Percentiles rank a stretch among this genome's conserved stretches.
Evolutionary conservation across 129 eudicot genomes (phyloP).

Genomic region (Pulicaria dysenterica): DNA sequence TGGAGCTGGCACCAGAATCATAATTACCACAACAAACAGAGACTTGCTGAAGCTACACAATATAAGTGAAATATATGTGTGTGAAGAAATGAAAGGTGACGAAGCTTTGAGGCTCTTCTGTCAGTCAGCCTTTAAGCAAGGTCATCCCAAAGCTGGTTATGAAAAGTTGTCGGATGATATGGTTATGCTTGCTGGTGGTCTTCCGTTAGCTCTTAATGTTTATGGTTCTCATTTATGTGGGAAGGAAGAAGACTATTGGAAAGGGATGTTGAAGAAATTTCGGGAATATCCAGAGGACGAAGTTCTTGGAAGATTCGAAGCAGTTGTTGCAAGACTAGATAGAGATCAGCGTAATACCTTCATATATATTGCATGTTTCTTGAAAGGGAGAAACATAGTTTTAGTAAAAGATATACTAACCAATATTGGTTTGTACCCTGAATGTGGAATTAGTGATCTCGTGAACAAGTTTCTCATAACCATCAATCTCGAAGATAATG

Average conservation of each 20-base stretch:
- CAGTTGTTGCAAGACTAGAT: slow-evolving; percentile 9
- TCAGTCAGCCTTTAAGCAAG: background rate
- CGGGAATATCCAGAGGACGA: background rate
- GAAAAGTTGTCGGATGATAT: background rate
- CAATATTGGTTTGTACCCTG: background rate
- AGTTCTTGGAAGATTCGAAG: background rate
- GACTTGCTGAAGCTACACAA: background rate
- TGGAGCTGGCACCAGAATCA: slow-evolving; percentile 22
- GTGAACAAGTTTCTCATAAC: slow-evolving; percentile 1
- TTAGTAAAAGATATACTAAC: slow-evolving; percentile 10
- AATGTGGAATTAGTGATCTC: background rate
- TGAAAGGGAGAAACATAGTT: slow-evolving; percentile 14
- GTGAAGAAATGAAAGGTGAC: background rate
- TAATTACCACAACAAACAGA: slow-evolving; percentile 5
- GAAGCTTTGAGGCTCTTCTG: slow-evolving; percentile 3
- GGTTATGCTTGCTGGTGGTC: slow-evolving; percentile 11
- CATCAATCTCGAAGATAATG: background rate
- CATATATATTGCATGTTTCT: slow-evolving; percentile 19
- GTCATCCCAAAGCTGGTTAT: background rate
- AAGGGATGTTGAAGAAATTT: background rate
- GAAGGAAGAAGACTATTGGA: slow-evolving; percentile 1
- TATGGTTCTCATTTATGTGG: background rate
- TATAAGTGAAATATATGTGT: background rate
- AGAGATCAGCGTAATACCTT: background rate
- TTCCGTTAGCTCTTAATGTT: slow-evolving; percentile 17